Conservation (phyloP, 805 yeast species). For the Schizosaccharomyces lindneri region DNA sequence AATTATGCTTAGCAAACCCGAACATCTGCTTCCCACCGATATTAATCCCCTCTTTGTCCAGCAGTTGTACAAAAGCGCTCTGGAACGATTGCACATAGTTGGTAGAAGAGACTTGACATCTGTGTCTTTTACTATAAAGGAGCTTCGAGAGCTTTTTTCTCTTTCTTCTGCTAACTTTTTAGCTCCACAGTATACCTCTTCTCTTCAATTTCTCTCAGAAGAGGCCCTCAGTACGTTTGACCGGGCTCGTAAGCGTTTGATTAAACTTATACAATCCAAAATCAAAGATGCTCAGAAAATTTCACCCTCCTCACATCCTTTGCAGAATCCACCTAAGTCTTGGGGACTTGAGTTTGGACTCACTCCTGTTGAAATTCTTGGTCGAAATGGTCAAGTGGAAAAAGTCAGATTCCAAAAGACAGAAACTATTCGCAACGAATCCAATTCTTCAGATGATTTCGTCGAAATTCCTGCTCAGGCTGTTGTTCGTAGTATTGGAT, state of each 20-base stretch:
- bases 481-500: conserved; percentile 64
- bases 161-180: conserved; percentile 26
- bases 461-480: conserved; percentile 25
- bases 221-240: not conserved
- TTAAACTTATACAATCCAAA: not conserved
- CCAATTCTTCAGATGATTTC: not conserved
- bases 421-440: not conserved
- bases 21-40: conserved; percentile 46
- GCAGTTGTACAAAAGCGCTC: conserved; percentile 24
- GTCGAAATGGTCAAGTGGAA: not conserved
- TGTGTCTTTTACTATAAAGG: conserved; percentile 60
- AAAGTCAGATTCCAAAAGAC: not conserved
- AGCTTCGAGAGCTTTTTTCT: conserved; percentile 60
- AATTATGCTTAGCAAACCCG: conserved; percentile 34
- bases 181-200: conserved; percentile 12
- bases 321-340: not conserved
- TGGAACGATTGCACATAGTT: conserved; percentile 43
- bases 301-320: not conserved
- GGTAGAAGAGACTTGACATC: conserved; percentile 73
- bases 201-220: not conserved
- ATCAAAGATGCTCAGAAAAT: not conserved
- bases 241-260: not conserved
- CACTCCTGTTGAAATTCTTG: not conserved
- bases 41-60: conserved; percentile 36
- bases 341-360: not conserved